phyloP scores from a whole-genome alignment of 768 basidiomycete species.

The Russula vinacea region DNA sequence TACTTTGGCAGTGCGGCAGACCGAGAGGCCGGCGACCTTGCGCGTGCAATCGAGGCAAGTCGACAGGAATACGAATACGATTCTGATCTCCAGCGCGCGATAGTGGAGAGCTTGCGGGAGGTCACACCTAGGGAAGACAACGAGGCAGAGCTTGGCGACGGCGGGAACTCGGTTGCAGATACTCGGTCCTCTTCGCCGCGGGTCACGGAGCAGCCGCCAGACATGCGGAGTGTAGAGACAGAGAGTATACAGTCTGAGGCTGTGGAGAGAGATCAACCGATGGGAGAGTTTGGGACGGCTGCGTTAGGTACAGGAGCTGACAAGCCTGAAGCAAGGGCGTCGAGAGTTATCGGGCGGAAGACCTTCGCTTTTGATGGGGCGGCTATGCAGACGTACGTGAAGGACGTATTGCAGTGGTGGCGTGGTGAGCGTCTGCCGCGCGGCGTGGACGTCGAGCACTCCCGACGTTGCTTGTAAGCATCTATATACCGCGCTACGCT shows the following conservation, averaged over 20 bases:
- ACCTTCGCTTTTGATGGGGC: slow-evolving; percentile 53
- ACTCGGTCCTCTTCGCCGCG: not conserved
- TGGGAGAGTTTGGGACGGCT: not conserved
- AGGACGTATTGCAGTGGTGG: slow-evolving; percentile 70
- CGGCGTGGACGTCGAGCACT: slow-evolving; percentile 64
- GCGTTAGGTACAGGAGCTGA: not conserved
- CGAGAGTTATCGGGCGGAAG: slow-evolving; percentile 62
- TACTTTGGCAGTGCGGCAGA: slow-evolving; percentile 14
- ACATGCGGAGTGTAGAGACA: slow-evolving; percentile 34
- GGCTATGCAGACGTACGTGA: slow-evolving; percentile 53
- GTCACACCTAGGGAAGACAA: slow-evolving; percentile 3
- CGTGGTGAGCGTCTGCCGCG: slow-evolving; percentile 58
- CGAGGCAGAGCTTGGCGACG: not conserved
- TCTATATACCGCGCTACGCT: not conserved
- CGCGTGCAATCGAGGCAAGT: slow-evolving; percentile 48
- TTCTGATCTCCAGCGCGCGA: slow-evolving; percentile 29
- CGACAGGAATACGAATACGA: slow-evolving; percentile 34
- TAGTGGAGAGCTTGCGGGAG: slow-evolving; percentile 31
- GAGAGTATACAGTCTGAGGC: slow-evolving; percentile 15
- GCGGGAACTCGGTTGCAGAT: not conserved
- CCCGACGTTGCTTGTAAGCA: slow-evolving; percentile 65
- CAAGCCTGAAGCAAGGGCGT: slow-evolving; percentile 6
- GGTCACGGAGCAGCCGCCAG: too few relatives aligned
- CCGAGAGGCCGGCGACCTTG: slow-evolving; percentile 45
- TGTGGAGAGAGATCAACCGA: not conserved